Conservation (phyloP, 2,329 filamentous ascomycete genomes). For the Massarina eburnea region DNA sequence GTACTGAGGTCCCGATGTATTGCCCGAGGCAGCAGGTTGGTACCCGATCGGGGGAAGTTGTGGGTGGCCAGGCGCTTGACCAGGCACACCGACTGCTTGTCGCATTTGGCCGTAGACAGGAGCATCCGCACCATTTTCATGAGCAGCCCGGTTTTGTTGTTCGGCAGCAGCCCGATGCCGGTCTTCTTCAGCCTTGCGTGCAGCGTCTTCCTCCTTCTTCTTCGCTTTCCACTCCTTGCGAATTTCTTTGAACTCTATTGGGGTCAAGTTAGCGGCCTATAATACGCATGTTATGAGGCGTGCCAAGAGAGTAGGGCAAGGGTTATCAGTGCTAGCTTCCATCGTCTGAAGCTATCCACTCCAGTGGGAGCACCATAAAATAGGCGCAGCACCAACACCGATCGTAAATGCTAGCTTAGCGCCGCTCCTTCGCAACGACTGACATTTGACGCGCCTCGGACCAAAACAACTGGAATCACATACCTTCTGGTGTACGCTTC, state of each 20-base stretch:
- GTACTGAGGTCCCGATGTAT: constrained; percentile 49
- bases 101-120: constrained; percentile 49
- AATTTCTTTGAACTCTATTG: constrained; percentile 94
- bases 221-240: constrained; percentile 98
- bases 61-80: constrained; percentile 48
- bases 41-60: constrained; percentile 57
- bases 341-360: constrained; percentile 46
- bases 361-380: constrained; percentile 57
- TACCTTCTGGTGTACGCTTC: constrained; percentile 97
- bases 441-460: constrained; percentile 20
- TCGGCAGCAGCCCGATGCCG: constrained; percentile 68
- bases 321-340: constrained; percentile 47
- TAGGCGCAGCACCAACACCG: constrained; percentile 52
- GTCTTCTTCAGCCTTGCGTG: constrained; percentile 88
- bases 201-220: constrained; percentile 96
- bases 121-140: constrained; percentile 57
- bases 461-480: constrained; percentile 38
- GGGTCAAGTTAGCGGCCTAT: constrained; percentile 42
- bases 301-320: constrained; percentile 43
- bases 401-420: constrained; percentile 38
- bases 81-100: constrained; percentile 47
- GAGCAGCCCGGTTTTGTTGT: constrained; percentile 50
- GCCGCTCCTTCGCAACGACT: constrained; percentile 27
- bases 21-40: constrained; percentile 49
- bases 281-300: constrained; percentile 20